Evolutionary conservation across 106 monocot species (phyloP).

Genomic region (Narthecium ossifragum): DNA sequence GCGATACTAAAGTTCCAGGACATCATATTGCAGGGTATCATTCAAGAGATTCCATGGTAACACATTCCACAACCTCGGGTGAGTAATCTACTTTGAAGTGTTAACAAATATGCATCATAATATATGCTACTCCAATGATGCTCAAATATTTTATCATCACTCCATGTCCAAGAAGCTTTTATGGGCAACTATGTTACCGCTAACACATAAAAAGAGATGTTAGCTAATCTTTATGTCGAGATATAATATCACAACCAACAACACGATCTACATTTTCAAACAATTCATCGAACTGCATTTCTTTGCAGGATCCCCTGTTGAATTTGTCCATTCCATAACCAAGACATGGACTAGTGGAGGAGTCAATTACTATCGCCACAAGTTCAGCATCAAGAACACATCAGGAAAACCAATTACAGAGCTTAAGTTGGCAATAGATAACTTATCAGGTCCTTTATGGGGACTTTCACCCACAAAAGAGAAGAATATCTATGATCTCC

Average conservation of each 20-base stretch:
- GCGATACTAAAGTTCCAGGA: neutral
- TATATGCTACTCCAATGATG: neutral
- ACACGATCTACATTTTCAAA: neutral
- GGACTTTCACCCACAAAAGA: constrained; percentile 43
- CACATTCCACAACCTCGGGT: neutral
- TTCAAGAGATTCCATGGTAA: neutral
- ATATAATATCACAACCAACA: neutral
- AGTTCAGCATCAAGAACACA: constrained; percentile 51
- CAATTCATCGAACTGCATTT: neutral
- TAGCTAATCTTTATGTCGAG: neutral
- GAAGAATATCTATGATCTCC: constrained; percentile 49
- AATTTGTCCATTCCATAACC: constrained; percentile 66
- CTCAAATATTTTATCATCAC: neutral
- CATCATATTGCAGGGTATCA: constrained; percentile 17
- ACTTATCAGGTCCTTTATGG: constrained; percentile 55
- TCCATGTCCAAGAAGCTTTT: neutral
- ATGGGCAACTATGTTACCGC: neutral
- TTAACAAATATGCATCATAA: neutral
- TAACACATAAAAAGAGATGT: neutral
- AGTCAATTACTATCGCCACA: constrained; percentile 48
- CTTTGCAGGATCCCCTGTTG: constrained; percentile 39
- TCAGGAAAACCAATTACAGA: constrained; percentile 39
- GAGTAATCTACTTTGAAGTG: neutral
- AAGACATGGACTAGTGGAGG: constrained; percentile 49
- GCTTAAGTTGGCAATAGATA: constrained; percentile 46